Evolutionary conservation across 2,329 filamentous ascomycete species (phyloP).

Genomic region (Aspergillus fumigatiaffinis): DNA sequence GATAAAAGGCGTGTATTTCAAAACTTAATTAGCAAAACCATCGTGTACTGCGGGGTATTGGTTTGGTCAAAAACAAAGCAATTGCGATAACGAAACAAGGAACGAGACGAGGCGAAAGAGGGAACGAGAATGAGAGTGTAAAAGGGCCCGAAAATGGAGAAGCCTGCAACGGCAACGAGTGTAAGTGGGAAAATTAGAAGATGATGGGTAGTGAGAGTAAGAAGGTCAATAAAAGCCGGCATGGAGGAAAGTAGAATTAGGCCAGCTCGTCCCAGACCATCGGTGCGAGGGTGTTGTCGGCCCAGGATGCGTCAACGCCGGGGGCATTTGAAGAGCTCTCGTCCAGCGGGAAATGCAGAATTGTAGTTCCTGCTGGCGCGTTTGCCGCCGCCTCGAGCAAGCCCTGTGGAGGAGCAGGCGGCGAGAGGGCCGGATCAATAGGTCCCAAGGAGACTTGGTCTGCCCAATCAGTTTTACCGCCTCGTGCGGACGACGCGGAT

Average conservation of each 20-base stretch:
- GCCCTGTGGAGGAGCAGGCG: conserved; percentile 28
- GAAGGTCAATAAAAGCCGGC: neutral
- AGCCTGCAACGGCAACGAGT: neutral
- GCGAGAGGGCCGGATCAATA: conserved; percentile 30
- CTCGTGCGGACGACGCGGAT: conserved; percentile 4
- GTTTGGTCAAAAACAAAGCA: neutral
- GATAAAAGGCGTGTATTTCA: neutral
- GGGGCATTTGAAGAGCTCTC: conserved; percentile 21
- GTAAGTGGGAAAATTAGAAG: neutral
- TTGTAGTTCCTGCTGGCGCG: conserved; percentile 7
- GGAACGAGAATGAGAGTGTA: neutral
- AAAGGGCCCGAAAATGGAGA: neutral
- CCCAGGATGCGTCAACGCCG: conserved; percentile 25
- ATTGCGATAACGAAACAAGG: no score
- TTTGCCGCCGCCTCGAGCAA: conserved; percentile 20
- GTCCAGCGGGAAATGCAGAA: conserved; percentile 32
- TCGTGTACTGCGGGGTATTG: neutral
- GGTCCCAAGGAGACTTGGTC: conserved; percentile 14
- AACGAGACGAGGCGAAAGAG: neutral
- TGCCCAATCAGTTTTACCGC: conserved; percentile 15
- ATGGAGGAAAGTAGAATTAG: conserved; percentile 1
- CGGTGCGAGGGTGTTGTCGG: conserved; percentile 38
- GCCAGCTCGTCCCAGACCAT: conserved; percentile 39
- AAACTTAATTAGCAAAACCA: neutral
- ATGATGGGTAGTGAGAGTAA: neutral